Evolutionary conservation across 2,329 filamentous ascomycete species (phyloP), one percentile per base, ranked within the genome.

Genomic region (Phoma sp.): DNA sequence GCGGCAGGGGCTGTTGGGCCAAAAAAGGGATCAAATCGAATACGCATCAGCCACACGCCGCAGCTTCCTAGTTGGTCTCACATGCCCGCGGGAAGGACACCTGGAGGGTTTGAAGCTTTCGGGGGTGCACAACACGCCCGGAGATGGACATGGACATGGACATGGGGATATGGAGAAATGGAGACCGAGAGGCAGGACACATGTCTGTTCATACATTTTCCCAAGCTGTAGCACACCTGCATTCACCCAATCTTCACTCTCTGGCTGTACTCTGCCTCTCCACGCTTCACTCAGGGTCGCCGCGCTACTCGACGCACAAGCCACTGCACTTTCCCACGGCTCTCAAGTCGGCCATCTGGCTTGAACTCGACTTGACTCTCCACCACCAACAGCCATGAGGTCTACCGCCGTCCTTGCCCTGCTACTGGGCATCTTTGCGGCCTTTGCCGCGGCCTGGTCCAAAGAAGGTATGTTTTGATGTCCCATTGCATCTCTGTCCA

Each of bases 361-460:
- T 61, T 54, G 47, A 57, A 55, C 55, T 56, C 45, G 49, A 57
- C 54, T 45, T 49, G 44, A 50, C 51, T 51, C 50, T 49, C 56
- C 17, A 50, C 41, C 52, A 51, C 35, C 46, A 46, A 43, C 64
- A 53, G 86, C 78, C 65, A 96, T 96, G 91, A 92, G 84, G 84
- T 78, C 87, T 67, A 81, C 85, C 55, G 70, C 77, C 58, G 78
- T 87, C 65, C 78, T 90, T 67, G 83, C 88, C 48, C 70, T 94
- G 64, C 82, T 90, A 75, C 83, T 94, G 57, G 85, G 86, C 78
- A 78, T 89, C 65, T 77, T 92, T 63, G 84, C 84, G 57, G 77
- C 93, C 59, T 85, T 85, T 56, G 84, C 87, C 44, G 91, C 91
- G 37, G 91, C 91, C 41, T 96, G 92, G 91, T 87, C 86, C 53